phyloP scores from a whole-genome alignment of 345 rosid species.

The Ceriops decandra region DNA sequence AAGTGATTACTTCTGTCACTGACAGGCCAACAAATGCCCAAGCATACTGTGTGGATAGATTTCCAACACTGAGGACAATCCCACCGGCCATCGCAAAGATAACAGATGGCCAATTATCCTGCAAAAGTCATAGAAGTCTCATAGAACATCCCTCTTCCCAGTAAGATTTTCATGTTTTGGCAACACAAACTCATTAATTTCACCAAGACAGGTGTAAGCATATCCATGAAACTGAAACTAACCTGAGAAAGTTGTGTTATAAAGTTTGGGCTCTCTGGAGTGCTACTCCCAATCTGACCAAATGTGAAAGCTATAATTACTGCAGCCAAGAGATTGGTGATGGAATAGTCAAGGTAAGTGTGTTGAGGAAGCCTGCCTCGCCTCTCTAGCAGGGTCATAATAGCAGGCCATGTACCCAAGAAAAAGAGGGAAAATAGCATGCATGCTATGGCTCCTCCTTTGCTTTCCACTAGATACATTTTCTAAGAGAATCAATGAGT shows the following conservation, averaged over 20 bases:
- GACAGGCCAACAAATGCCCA: conserved; percentile 88
- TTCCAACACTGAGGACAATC: conserved; percentile 69
- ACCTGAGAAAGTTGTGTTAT: conserved; percentile 62
- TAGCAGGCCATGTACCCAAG: conserved; percentile 90
- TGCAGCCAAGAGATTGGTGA: conserved; percentile 75
- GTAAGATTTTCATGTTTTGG: too few relatives aligned
- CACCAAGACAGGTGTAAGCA: too few relatives aligned
- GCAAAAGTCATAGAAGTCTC: conserved; percentile 13
- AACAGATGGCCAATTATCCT: conserved; percentile 70
- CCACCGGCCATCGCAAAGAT: conserved; percentile 83
- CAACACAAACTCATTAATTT: too few relatives aligned
- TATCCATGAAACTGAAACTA: conserved; percentile 7
- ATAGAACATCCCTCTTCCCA: neutral
- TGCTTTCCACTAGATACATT: conserved; percentile 80
- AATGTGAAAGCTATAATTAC: conserved; percentile 64
- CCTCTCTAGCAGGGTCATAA: conserved; percentile 68
- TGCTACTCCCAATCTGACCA: conserved; percentile 51
- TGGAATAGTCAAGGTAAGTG: conserved; percentile 78
- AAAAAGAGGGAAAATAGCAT: conserved; percentile 65
- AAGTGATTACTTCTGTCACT: conserved; percentile 65
- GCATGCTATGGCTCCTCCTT: conserved; percentile 80
- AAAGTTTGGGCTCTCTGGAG: conserved; percentile 49
- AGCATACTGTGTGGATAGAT: conserved; percentile 79
- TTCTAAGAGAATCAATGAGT: conserved; percentile 20
- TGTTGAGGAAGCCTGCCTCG: conserved; percentile 95